A percentile compares a stretch with the other conserved stretches of the same genome.
These are phyloP conservation scores for Aspergillus sp. DNA, from an alignment of 2,329 filamentous ascomycete genomes.

Conservation along the genomic window DNA sequence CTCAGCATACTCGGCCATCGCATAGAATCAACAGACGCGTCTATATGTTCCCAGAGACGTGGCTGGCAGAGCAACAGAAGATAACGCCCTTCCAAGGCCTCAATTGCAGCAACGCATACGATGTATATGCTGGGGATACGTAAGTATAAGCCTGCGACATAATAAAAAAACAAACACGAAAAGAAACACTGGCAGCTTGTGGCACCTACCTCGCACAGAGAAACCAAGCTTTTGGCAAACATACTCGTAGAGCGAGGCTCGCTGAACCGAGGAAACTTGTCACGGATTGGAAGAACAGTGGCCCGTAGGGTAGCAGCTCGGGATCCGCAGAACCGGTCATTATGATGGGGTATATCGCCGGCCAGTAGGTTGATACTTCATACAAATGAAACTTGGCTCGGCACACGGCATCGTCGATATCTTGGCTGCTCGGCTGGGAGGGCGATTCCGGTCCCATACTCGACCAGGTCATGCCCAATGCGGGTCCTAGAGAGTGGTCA, in stretches of 20 bases:
- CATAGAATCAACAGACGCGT: not conserved
- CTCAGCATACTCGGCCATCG: not conserved
- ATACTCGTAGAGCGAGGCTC: not conserved
- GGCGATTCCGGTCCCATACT: not conserved
- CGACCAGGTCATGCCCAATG: too few species aligned
- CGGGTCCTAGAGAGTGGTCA: too few species aligned
- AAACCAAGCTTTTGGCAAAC: not conserved
- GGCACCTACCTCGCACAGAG: not conserved
- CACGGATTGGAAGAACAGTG: slow-evolving; percentile 5
- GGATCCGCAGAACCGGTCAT: not conserved
- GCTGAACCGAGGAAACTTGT: slow-evolving; percentile 1
- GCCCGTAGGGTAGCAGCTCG: slow-evolving; percentile 4
- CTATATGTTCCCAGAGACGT: not conserved
- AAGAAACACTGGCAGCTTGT: too few species aligned
- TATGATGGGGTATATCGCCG: slow-evolving; percentile 4
- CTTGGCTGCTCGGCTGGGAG: not conserved
- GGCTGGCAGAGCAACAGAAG: not conserved
- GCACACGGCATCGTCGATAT: not conserved
- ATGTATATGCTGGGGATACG: not conserved
- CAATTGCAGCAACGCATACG: not conserved
- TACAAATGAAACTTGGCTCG: not conserved
- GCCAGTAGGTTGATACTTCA: slow-evolving; percentile 3
- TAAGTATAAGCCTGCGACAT: too few species aligned
- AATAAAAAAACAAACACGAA: not conserved
- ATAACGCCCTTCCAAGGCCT: not conserved